These are phyloP conservation scores for Thecaphora thlaspeos DNA, from an alignment of 1,284 basidiomycete species.

Conservation along the genomic window DNA sequence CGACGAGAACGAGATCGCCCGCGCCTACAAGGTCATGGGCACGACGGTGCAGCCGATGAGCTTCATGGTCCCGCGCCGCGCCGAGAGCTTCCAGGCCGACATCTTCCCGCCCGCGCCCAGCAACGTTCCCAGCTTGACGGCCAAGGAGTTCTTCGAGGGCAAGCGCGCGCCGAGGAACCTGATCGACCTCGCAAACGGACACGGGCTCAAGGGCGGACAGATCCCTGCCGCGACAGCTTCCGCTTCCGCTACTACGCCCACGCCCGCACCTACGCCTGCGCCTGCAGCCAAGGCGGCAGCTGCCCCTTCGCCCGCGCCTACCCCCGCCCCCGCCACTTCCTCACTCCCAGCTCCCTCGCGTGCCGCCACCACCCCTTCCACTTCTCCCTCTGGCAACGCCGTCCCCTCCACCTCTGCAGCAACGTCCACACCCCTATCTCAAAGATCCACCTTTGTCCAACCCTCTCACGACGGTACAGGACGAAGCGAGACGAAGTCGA, in stretches of 20 bases:
- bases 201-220: slow-evolving; percentile 11
- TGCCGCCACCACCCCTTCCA: not conserved
- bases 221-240: slow-evolving; percentile 13
- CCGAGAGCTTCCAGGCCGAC: slow-evolving; percentile 85
- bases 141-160: slow-evolving; percentile 81
- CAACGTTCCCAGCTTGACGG: slow-evolving; percentile 73
- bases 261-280: slow-evolving; percentile 10
- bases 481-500: slow-evolving; percentile 1
- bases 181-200: slow-evolving; percentile 61
- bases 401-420: not conserved
- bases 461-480: not conserved
- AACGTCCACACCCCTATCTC: not conserved
- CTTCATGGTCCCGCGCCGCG: slow-evolving; percentile 90
- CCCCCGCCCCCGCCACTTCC: not conserved
- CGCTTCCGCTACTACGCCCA: slow-evolving; percentile 11
- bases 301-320: slow-evolving; percentile 12
- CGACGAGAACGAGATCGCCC: slow-evolving; percentile 88
- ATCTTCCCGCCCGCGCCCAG: slow-evolving; percentile 90
- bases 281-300: slow-evolving; percentile 7
- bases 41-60: slow-evolving; percentile 79
- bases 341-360: too few species aligned
- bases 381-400: not conserved
- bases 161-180: slow-evolving; percentile 64
- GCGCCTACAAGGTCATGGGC: slow-evolving; percentile 85
- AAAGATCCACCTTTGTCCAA: too few species aligned